phyloP scores from a whole-genome alignment of 2,329 filamentous ascomycete species.

The Colletotrichum truncatum region DNA sequence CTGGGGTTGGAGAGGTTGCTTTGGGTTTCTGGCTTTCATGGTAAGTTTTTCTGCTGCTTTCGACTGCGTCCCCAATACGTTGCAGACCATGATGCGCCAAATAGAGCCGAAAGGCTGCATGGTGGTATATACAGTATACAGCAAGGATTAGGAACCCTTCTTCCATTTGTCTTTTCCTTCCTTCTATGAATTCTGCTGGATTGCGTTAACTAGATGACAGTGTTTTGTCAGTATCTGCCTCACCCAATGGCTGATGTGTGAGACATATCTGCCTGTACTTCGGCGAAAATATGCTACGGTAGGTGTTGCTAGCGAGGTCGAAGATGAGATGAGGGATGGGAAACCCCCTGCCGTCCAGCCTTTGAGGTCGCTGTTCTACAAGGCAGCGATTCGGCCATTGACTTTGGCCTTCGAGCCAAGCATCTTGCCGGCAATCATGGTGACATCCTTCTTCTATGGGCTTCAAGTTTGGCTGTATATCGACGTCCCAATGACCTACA shows the following conservation, averaged over 20 bases:
- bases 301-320: background rate
- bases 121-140: background rate
- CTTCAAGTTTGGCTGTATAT: conserved; percentile 21
- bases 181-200: no score
- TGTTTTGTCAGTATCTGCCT: conserved; percentile 3
- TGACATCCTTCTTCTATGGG: conserved; percentile 19
- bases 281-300: background rate
- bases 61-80: background rate
- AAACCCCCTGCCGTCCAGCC: background rate
- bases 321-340: background rate
- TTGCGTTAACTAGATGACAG: conserved; percentile 6
- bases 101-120: background rate
- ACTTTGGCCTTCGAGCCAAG: background rate
- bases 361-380: background rate
- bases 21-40: background rate
- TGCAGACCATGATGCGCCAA: background rate
- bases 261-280: conserved; percentile 11
- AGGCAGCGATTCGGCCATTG: conserved; percentile 1
- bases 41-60: background rate
- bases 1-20: conserved; percentile 17
- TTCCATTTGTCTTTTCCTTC: background rate
- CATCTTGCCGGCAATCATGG: conserved; percentile 5
- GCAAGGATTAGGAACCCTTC: background rate
- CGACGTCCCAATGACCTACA: conserved; percentile 19
- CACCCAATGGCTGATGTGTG: conserved; percentile 14